phyloP scores from a whole-genome alignment of 768 basidiomycete genomes.

The Termitomyces eurrhizus region DNA sequence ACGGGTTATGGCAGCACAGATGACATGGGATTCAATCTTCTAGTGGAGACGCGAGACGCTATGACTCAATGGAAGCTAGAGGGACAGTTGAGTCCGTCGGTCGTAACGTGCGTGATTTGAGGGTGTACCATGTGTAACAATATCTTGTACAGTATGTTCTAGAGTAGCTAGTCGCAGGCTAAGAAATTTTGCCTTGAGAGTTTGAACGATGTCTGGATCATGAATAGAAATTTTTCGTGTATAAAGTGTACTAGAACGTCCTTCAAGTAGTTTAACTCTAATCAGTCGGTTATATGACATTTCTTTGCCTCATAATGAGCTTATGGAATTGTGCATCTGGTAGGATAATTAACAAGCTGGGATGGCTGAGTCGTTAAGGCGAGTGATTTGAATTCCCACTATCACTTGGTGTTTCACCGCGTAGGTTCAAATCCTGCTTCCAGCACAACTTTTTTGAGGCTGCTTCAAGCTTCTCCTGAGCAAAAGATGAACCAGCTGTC shows the following conservation, averaged over 20 bases:
- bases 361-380: conserved; percentile 93
- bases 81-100: conserved; percentile 19
- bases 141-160: neutral
- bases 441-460: conserved; percentile 56
- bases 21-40: conserved; percentile 35
- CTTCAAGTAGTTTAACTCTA: no score
- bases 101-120: neutral
- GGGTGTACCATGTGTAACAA: neutral
- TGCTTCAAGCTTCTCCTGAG: no score
- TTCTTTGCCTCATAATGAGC: no score
- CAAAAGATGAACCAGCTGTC: no score
- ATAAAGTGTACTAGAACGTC: no score
- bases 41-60: conserved; percentile 31
- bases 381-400: conserved; percentile 76
- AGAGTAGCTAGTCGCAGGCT: neutral
- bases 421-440: conserved; percentile 92
- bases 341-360: conserved; percentile 27
- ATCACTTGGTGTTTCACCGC: conserved; percentile 88
- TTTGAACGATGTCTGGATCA: no score
- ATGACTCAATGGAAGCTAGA: conserved; percentile 40
- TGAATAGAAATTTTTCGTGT: no score
- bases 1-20: conserved; percentile 40
- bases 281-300: no score
- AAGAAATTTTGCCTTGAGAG: neutral
- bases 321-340: no score